Conservation (phyloP, 2,329 filamentous ascomycete species). For the Trichoderma polysporum region DNA sequence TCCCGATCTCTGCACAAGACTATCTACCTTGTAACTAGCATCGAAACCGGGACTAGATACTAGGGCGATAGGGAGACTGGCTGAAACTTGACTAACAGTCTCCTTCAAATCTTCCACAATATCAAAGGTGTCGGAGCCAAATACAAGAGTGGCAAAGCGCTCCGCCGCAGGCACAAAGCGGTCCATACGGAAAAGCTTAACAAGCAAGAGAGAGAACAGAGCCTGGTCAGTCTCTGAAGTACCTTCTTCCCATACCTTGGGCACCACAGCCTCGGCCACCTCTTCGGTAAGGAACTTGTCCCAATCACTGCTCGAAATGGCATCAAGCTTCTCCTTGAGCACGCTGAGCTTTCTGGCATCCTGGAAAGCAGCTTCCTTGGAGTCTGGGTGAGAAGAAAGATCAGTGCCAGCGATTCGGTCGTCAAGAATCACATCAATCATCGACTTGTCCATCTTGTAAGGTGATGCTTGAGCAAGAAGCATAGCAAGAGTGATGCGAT, state of each 20-base stretch:
- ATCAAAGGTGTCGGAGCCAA: constrained; percentile 80
- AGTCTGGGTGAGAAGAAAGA: constrained; percentile 66
- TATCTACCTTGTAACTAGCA: constrained; percentile 98
- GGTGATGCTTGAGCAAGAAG: constrained; percentile 94
- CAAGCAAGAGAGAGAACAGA: constrained; percentile 78
- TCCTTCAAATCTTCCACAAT: constrained; percentile 81
- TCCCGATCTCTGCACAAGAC: constrained; percentile 78
- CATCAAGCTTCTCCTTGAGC: constrained; percentile 71
- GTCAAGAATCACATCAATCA: constrained; percentile 86
- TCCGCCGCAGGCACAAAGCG: constrained; percentile 92
- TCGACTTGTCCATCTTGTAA: constrained; percentile 86
- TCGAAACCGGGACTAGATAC: constrained; percentile 97
- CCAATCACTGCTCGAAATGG: constrained; percentile 66
- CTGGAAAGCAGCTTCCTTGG: constrained; percentile 66
- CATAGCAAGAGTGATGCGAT: constrained; percentile 91
- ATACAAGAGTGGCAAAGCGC: constrained; percentile 82
- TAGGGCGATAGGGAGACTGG: constrained; percentile 82
- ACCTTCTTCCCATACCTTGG: constrained; percentile 67
- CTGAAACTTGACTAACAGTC: constrained; percentile 79
- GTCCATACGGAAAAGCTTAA: constrained; percentile 95
- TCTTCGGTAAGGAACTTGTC: constrained; percentile 81
- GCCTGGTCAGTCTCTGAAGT: constrained; percentile 69
- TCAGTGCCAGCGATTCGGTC: constrained; percentile 73
- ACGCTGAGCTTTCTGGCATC: constrained; percentile 67
- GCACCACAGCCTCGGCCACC: constrained; percentile 80